These are phyloP conservation scores for Gossypium lobatum DNA, from an alignment of 441 rosid species.

Conservation along the genomic window DNA sequence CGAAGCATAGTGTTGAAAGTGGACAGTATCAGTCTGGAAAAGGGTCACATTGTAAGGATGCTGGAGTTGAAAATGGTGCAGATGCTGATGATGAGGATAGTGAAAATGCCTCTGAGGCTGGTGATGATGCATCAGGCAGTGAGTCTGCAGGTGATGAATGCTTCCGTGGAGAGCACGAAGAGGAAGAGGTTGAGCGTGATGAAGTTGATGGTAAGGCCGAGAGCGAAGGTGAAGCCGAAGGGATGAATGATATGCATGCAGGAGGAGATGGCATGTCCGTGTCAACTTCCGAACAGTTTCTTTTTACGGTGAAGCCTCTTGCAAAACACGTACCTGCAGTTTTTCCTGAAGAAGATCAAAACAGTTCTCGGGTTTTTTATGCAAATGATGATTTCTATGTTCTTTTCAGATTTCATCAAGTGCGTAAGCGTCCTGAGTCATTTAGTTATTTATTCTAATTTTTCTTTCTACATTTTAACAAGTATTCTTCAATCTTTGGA, in stretches of 20 bases:
- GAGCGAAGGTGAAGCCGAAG: constrained; percentile 97
- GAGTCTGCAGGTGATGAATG: constrained; percentile 87
- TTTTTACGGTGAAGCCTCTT: constrained; percentile 76
- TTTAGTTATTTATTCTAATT: constrained; percentile 6
- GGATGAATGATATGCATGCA: constrained; percentile 49
- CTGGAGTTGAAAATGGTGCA: constrained; percentile 59
- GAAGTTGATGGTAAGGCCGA: constrained; percentile 89
- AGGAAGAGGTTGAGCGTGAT: constrained; percentile 67
- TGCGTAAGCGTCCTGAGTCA: constrained; percentile 23
- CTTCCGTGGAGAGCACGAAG: constrained; percentile 73
- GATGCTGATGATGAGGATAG: constrained; percentile 93
- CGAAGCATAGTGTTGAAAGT: constrained; percentile 37
- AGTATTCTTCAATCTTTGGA: neutral
- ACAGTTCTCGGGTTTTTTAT: constrained; percentile 63
- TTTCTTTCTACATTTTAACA: constrained; percentile 2
- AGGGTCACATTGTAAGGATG: constrained; percentile 38
- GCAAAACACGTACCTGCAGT: constrained; percentile 60
- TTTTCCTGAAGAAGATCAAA: constrained; percentile 38
- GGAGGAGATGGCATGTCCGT: constrained; percentile 53
- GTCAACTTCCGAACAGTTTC: constrained; percentile 42
- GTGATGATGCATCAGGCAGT: constrained; percentile 74
- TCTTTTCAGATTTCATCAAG: constrained; percentile 96
- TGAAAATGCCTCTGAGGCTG: constrained; percentile 87
- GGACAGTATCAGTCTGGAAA: constrained; percentile 35
- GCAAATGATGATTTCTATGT: constrained; percentile 93